phyloP scores from a whole-genome alignment of 345 rosid genomes.

The Euphorbia pulcherrima region DNA sequence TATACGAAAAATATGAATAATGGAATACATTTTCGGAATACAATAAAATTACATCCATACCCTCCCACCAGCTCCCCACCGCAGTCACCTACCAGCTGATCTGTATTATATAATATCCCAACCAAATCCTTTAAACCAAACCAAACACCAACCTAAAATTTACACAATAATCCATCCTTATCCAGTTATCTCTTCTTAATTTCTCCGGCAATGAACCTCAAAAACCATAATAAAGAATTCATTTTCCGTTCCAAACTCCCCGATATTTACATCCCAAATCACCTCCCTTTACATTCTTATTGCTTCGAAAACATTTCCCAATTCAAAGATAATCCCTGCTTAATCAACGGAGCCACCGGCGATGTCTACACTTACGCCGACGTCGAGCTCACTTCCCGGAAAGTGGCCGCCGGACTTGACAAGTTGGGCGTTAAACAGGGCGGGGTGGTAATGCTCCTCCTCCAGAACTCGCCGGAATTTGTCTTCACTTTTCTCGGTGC shows the following conservation, averaged over 20 bases:
- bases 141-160: conserved; percentile 27
- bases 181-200: background rate
- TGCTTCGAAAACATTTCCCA: conserved; percentile 56
- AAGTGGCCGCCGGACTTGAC: conserved; percentile 50
- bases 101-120: conserved; percentile 33
- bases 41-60: conserved; percentile 1
- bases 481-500: conserved; percentile 75
- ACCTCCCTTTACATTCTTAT: conserved; percentile 57
- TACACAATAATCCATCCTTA: background rate
- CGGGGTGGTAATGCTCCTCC: conserved; percentile 72
- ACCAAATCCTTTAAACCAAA: conserved; percentile 29
- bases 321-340: conserved; percentile 46
- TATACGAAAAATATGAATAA: too few relatives aligned
- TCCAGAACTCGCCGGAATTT: conserved; percentile 66
- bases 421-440: conserved; percentile 51
- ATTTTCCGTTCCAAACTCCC: conserved; percentile 79
- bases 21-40: background rate
- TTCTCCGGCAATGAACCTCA: conserved; percentile 29
- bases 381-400: conserved; percentile 62
- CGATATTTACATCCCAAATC: conserved; percentile 64
- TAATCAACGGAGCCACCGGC: conserved; percentile 73
- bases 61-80: conserved; percentile 26
- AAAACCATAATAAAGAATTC: conserved; percentile 28
- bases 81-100: conserved; percentile 38
- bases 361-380: conserved; percentile 52